Conservation (phyloP, 768 basidiomycete species). For the Pleurotus tuber-regium region DNA sequence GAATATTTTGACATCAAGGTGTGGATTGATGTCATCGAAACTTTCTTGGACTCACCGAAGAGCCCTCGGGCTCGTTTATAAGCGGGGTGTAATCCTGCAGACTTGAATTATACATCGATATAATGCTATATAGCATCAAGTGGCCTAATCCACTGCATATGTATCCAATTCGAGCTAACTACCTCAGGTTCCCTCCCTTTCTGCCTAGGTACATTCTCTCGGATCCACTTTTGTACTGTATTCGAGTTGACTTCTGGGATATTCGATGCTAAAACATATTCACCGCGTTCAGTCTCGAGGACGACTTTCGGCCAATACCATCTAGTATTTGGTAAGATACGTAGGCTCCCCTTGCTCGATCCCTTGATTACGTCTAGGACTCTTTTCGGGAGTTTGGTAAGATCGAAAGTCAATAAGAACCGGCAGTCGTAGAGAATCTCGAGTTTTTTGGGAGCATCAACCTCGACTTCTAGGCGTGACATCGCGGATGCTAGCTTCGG, state of each 20-base stretch:
- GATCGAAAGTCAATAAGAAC: slow-evolving; percentile 51
- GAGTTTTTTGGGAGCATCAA: slow-evolving; percentile 18
- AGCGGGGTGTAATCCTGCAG: neutral
- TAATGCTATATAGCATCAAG: slow-evolving; percentile 27
- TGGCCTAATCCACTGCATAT: slow-evolving; percentile 38
- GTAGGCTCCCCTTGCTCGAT: slow-evolving; percentile 20
- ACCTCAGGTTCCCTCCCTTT: slow-evolving; percentile 5
- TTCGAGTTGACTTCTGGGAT: slow-evolving; percentile 12
- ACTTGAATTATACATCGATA: neutral
- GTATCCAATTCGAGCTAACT: slow-evolving; percentile 38
- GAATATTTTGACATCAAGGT: slow-evolving; percentile 43
- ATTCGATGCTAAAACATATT: slow-evolving; percentile 16
- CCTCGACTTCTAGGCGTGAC: slow-evolving; percentile 14
- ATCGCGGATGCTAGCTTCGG: slow-evolving; percentile 17
- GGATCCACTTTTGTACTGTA: neutral
- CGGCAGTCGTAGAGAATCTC: slow-evolving; percentile 64
- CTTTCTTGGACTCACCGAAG: slow-evolving; percentile 23
- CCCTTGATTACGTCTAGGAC: slow-evolving; percentile 28
- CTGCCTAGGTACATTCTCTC: slow-evolving; percentile 2
- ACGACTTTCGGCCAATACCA: slow-evolving; percentile 52
- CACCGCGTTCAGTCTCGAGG: slow-evolving; percentile 17
- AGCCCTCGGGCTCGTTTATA: slow-evolving; percentile 8
- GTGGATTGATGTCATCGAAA: slow-evolving; percentile 37
- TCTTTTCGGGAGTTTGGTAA: slow-evolving; percentile 37
- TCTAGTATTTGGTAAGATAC: slow-evolving; percentile 34